phyloP scores from a whole-genome alignment of 202 grass and related monocot genomes.

The Dendrocalamus latiflorus region DNA sequence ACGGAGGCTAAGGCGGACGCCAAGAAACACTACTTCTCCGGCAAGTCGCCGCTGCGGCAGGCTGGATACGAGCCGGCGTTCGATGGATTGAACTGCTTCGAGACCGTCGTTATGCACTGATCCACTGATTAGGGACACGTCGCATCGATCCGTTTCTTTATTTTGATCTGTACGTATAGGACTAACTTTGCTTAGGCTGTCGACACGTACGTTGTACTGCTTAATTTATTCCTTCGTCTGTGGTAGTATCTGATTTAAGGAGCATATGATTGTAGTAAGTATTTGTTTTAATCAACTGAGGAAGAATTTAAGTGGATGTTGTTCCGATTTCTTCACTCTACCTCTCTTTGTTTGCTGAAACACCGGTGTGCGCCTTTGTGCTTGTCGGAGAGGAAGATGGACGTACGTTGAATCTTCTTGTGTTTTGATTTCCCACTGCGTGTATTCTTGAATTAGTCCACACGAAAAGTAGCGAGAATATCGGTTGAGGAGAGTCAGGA shows the following conservation, averaged over 20 bases:
- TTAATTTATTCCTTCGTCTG: neutral
- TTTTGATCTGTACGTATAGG: neutral
- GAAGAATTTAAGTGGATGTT: neutral
- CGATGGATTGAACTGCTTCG: conserved; percentile 33
- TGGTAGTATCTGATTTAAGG: neutral
- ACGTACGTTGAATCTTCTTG: neutral
- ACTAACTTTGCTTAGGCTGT: too few species aligned
- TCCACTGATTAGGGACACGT: neutral
- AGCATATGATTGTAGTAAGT: too few species aligned
- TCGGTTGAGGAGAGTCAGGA: neutral
- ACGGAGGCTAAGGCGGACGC: neutral
- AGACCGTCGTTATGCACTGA: conserved; percentile 17
- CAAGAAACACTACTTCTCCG: neutral
- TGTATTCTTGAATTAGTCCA: neutral
- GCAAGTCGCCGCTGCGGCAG: neutral
- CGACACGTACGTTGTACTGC: neutral
- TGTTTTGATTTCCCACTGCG: neutral
- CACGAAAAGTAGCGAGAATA: neutral
- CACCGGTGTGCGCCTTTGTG: neutral
- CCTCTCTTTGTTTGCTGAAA: neutral
- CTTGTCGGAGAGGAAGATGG: neutral
- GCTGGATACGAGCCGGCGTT: neutral
- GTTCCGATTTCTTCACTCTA: too few species aligned
- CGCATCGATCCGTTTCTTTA: neutral
- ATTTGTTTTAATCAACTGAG: neutral